Percentiles rank a stretch among this genome's conserved stretches.
Evolutionary conservation across 2,329 filamentous ascomycete genomes (phyloP).

Genomic region (Fusarium odoratissimum): DNA sequence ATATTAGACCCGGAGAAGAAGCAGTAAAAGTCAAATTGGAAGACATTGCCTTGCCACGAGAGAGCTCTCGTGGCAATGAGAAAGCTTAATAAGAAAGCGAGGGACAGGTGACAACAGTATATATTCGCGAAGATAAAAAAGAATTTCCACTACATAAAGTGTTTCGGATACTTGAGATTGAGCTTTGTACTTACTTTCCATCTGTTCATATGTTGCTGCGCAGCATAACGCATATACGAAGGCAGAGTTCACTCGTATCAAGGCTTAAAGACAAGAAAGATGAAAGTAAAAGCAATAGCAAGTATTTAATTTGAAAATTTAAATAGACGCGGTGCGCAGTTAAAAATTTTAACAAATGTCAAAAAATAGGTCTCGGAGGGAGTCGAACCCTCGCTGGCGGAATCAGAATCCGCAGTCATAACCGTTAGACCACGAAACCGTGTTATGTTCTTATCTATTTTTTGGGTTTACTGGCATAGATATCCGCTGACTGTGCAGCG

Average conservation of each 20-base stretch:
- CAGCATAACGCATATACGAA: rapidly evolving
- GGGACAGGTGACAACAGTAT: no score
- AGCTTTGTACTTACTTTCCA: no score
- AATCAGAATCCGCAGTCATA: conserved; percentile 5
- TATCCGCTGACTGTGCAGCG: neutral
- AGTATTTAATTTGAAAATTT: no score
- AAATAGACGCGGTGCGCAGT: no score
- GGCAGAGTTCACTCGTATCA: no score
- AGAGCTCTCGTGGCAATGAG: neutral
- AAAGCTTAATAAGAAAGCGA: neutral
- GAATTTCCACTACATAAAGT: no score
- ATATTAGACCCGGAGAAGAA: neutral
- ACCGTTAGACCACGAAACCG: neutral
- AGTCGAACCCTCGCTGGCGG: conserved; percentile 3
- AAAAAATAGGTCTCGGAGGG: neutral
- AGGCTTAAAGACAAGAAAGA: no score
- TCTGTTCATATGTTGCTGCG: no score
- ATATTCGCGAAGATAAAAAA: neutral
- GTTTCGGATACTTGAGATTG: no score
- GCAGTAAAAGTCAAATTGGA: neutral
- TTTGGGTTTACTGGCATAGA: neutral
- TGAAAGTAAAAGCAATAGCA: no score
- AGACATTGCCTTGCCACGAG: rapidly evolving
- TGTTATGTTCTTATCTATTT: neutral
- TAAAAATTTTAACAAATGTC: no score